phyloP scores from a whole-genome alignment of 164 flowering plant species.

The Umbilicus rupestris region DNA sequence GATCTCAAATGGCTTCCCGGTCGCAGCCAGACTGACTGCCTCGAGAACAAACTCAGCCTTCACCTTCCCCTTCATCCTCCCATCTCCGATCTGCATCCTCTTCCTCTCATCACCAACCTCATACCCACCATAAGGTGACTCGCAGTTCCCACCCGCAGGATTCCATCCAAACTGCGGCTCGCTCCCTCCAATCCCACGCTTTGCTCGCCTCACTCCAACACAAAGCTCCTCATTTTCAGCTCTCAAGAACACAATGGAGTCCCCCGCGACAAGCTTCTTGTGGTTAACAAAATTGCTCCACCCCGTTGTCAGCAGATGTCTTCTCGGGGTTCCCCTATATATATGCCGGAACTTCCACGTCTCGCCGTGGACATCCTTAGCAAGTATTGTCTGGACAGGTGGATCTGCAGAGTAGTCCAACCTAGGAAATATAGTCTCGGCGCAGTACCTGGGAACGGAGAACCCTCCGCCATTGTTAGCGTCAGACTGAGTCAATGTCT shows the following conservation, averaged over 20 bases:
- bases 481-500: constrained; percentile 87
- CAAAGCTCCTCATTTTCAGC: constrained; percentile 73
- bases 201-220: constrained; percentile 77
- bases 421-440: constrained; percentile 86
- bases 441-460: constrained; percentile 89
- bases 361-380: constrained; percentile 84
- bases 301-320: constrained; percentile 89
- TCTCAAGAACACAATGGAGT: constrained; percentile 72
- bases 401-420: constrained; percentile 81
- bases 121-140: constrained; percentile 26
- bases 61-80: constrained; percentile 20
- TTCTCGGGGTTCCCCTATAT: constrained; percentile 83
- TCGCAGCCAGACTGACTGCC: constrained; percentile 55
- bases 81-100: constrained; percentile 9
- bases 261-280: constrained; percentile 89
- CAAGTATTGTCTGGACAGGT: constrained; percentile 30
- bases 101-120: constrained; percentile 30
- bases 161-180: constrained; percentile 17
- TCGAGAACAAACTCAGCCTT: constrained; percentile 54
- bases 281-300: constrained; percentile 91
- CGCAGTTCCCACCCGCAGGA: constrained; percentile 10
- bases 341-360: constrained; percentile 85
- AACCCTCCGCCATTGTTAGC: constrained; percentile 97
- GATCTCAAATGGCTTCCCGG: constrained; percentile 64
- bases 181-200: constrained; percentile 35